phyloP scores from a whole-genome alignment of 805 yeast species.

The Ogataea ganodermae region DNA sequence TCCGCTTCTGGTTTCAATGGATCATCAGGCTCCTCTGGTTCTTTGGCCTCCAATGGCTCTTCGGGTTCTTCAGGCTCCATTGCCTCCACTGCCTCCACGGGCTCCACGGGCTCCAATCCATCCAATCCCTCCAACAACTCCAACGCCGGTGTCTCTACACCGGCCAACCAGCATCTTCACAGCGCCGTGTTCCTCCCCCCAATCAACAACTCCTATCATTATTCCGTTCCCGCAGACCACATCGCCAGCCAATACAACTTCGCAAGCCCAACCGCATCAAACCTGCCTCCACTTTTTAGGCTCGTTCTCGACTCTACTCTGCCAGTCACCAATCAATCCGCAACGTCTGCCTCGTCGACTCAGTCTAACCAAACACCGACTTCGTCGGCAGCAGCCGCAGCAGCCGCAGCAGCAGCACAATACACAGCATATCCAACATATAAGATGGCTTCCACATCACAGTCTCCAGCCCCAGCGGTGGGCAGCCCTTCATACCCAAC shows the following conservation, averaged over 20 bases:
- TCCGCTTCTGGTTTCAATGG: neutral
- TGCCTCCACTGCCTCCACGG: too few relatives aligned
- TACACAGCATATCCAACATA: slow-evolving; percentile 3
- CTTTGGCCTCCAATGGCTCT: too few relatives aligned
- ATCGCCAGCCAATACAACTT: slow-evolving; percentile 5
- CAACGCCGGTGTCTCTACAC: neutral
- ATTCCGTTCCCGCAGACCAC: slow-evolving; percentile 10
- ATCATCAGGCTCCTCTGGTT: neutral
- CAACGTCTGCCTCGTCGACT: neutral
- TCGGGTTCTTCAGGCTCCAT: too few relatives aligned
- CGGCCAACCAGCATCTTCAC: slow-evolving; percentile 2
- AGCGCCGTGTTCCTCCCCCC: slow-evolving; percentile 24
- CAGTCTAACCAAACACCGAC: slow-evolving; percentile 10
- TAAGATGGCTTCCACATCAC: neutral
- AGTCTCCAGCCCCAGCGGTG: neutral
- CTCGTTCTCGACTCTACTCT: slow-evolving; percentile 29
- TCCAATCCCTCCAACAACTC: neutral
- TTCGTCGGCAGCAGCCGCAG: slow-evolving; percentile 2
- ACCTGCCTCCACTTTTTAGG: slow-evolving; percentile 30
- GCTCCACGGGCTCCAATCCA: too few relatives aligned
- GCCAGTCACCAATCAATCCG: slow-evolving; percentile 19
- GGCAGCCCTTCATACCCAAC: slow-evolving; percentile 11
- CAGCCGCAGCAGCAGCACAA: neutral
- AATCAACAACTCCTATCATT: slow-evolving; percentile 17
- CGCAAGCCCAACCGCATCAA: slow-evolving; percentile 5